phyloP scores from a whole-genome alignment of 2,329 filamentous ascomycete species.

The Trichoderma cornu-damae region DNA sequence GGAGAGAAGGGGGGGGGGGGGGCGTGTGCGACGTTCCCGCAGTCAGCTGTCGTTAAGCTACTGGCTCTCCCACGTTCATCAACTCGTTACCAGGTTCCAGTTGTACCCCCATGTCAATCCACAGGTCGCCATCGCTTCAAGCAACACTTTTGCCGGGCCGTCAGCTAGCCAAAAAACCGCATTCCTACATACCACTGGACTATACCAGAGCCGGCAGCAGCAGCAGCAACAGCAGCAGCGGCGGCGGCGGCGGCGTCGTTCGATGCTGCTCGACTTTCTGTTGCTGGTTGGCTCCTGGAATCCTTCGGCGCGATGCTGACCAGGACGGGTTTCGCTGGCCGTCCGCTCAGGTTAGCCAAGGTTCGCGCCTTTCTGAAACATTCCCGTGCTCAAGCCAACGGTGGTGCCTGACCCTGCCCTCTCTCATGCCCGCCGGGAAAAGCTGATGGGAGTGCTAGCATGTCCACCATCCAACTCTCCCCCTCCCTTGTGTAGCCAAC shows the following conservation, averaged over 20 bases:
- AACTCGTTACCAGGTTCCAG: constrained; percentile 13
- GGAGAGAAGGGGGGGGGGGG: constrained; percentile 5
- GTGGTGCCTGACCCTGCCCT: constrained; percentile 1
- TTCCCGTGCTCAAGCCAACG: constrained; percentile 16
- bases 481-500: neutral
- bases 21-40: constrained; percentile 16
- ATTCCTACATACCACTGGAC: no score
- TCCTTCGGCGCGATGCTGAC: constrained; percentile 15
- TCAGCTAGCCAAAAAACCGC: neutral
- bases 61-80: no score
- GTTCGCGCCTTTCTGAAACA: constrained; percentile 15
- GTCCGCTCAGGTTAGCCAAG: neutral
- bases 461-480: neutral
- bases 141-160: neutral
- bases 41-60: no score
- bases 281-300: constrained; percentile 11
- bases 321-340: neutral
- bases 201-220: neutral
- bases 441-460: neutral
- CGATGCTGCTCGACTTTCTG: neutral
- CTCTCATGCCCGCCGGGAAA: neutral
- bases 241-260: no score
- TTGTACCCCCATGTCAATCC: neutral
- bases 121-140: constrained; percentile 1
- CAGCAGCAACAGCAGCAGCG: neutral